A percentile compares a stretch with the other conserved stretches of the same genome.
phyloP scores from a whole-genome alignment of 192 early-diverging fungal species.

The Coemansia aciculifera region DNA sequence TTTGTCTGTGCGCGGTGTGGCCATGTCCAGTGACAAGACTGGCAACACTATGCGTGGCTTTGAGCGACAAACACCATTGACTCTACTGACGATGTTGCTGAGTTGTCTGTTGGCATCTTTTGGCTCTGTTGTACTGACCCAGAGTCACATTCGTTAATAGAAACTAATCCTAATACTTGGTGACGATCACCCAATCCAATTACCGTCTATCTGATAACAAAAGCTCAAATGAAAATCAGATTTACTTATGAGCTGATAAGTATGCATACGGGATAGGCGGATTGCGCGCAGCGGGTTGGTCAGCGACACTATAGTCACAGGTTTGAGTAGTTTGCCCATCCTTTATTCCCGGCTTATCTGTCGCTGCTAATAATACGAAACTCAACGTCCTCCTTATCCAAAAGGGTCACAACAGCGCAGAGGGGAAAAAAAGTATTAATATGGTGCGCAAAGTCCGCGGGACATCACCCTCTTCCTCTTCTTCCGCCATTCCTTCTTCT shows the following conservation, averaged over 20 bases:
- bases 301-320: neutral
- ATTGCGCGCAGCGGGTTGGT: conserved; percentile 1
- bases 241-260: neutral
- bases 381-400: neutral
- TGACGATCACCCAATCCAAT: neutral
- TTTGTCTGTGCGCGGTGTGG: conserved; percentile 1
- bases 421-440: neutral
- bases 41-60: neutral
- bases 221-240: neutral
- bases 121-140: neutral
- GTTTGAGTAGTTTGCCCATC: neutral
- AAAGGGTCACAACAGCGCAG: neutral
- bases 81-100: neutral
- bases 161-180: neutral
- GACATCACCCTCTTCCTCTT: neutral
- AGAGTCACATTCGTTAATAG: neutral
- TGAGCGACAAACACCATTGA: neutral
- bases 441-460: conserved; percentile 7
- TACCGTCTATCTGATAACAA: neutral
- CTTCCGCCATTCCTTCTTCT: neutral
- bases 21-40: neutral
- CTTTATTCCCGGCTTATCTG: conserved; percentile 2
- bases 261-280: neutral
- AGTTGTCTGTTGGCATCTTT: neutral
- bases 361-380: neutral